Percentiles rank a stretch among this genome's conserved stretches.
Evolutionary conservation across 768 basidiomycete genomes (phyloP).

Genomic region (Fomitopsis pulvina): DNA sequence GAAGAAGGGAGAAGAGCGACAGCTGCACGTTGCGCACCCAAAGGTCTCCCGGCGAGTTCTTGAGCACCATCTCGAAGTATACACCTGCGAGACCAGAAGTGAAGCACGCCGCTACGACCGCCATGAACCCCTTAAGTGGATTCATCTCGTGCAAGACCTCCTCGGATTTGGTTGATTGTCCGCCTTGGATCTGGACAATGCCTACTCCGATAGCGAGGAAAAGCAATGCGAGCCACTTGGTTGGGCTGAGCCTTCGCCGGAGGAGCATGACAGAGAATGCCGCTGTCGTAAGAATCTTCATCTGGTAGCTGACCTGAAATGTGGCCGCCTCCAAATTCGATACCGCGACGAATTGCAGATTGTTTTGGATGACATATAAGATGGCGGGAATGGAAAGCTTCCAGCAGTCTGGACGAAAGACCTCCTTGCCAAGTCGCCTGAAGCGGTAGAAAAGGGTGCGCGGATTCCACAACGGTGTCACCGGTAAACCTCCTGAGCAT

Average conservation of each 20-base stretch:
- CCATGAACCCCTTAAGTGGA: slow-evolving; percentile 79
- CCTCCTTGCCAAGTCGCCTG: slow-evolving; percentile 53
- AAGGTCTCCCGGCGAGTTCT: slow-evolving; percentile 81
- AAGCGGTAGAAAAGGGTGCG: slow-evolving; percentile 37
- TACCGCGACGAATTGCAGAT: slow-evolving; percentile 91
- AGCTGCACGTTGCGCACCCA: slow-evolving; percentile 98
- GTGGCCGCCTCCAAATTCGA: slow-evolving; percentile 93
- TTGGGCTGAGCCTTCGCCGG: slow-evolving; percentile 61
- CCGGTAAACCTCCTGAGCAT: slow-evolving; percentile 18
- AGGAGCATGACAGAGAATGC: slow-evolving; percentile 81
- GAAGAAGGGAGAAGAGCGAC: slow-evolving; percentile 88
- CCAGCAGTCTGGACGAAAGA: slow-evolving; percentile 93
- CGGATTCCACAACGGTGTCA: slow-evolving; percentile 31
- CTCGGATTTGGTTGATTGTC: slow-evolving; percentile 7
- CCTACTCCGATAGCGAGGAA: slow-evolving; percentile 86
- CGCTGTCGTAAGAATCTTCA: slow-evolving; percentile 95
- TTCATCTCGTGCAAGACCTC: slow-evolving; percentile 53
- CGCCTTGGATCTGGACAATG: slow-evolving; percentile 53
- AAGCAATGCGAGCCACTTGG: slow-evolving; percentile 81
- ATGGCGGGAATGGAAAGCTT: slow-evolving; percentile 96
- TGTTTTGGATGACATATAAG: slow-evolving; percentile 93
- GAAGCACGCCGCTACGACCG: slow-evolving; percentile 87
- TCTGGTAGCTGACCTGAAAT: slow-evolving; percentile 95
- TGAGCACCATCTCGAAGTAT: slow-evolving; percentile 97
- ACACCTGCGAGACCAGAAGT: slow-evolving; percentile 96